Percentiles rank a stretch among this genome's conserved stretches.
Conservation (phyloP, 495 filamentous ascomycete genomes). For the Lindgomyces ingoldianus region DNA sequence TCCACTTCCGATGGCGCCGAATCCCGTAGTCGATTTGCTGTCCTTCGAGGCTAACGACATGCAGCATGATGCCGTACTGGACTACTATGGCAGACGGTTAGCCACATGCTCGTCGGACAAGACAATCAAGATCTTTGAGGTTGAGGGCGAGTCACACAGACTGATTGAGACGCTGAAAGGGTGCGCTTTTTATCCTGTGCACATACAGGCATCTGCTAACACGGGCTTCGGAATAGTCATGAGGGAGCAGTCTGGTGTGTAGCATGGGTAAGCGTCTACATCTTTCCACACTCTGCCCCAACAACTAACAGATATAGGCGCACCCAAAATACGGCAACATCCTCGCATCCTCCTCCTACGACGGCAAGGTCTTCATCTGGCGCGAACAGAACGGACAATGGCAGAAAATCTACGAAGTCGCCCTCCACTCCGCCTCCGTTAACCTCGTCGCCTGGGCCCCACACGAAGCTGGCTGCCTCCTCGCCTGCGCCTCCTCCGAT, state of each 20-base stretch:
- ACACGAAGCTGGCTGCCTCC: slow-evolving; percentile 89
- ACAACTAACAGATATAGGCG: slow-evolving; percentile 59
- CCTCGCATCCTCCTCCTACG: slow-evolving; percentile 89
- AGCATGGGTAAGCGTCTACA: slow-evolving; percentile 65
- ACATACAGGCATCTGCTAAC: no score
- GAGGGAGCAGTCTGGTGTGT: slow-evolving; percentile 96
- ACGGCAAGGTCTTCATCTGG: slow-evolving; percentile 98
- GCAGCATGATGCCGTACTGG: slow-evolving; percentile 95
- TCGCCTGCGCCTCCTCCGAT: slow-evolving; percentile 91
- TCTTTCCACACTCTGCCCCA: background rate
- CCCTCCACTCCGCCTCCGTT: slow-evolving; percentile 87
- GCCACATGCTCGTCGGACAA: slow-evolving; percentile 97
- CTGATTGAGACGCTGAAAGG: slow-evolving; percentile 92
- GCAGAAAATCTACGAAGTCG: slow-evolving; percentile 83
- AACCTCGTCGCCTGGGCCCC: slow-evolving; percentile 98
- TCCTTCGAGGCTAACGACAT: slow-evolving; percentile 33
- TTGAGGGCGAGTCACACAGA: slow-evolving; percentile 89
- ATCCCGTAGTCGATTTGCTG: slow-evolving; percentile 16
- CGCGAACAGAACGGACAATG: slow-evolving; percentile 68
- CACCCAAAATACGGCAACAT: slow-evolving; percentile 99
- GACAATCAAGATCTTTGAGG: slow-evolving; percentile 99
- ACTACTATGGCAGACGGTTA: slow-evolving; percentile 95
- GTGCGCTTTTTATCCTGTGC: slow-evolving; percentile 63
- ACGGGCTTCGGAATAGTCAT: slow-evolving; percentile 66
- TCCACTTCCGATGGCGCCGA: slow-evolving; percentile 3